Conservation (phyloP, 306 rosid species). For the Morella rubra region DNA sequence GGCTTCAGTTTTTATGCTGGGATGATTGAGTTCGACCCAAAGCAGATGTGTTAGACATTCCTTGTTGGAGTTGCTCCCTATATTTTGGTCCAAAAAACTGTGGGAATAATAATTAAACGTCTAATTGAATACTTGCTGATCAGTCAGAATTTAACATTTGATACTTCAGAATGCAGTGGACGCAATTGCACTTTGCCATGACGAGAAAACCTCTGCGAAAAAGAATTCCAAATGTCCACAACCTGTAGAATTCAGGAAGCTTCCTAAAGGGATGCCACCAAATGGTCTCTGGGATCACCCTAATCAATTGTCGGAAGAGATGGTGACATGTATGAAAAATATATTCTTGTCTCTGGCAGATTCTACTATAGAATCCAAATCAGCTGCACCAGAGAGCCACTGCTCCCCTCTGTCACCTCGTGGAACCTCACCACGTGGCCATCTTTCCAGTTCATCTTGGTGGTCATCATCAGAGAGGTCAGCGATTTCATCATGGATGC, state of each 20-base stretch:
- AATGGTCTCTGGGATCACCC: conserved; percentile 70
- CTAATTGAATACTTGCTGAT: background rate
- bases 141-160: conserved; percentile 13
- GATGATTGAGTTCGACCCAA: background rate
- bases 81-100: background rate
- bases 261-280: conserved; percentile 44
- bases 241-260: conserved; percentile 34
- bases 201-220: conserved; percentile 19
- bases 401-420: conserved; percentile 50
- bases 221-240: conserved; percentile 35
- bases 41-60: background rate
- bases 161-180: conserved; percentile 39
- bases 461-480: conserved; percentile 77
- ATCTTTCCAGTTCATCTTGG: conserved; percentile 64
- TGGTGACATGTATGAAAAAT: conserved; percentile 78
- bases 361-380: conserved; percentile 40
- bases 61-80: background rate
- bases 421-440: conserved; percentile 53
- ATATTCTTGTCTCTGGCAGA: conserved; percentile 71
- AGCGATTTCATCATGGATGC: conserved; percentile 49
- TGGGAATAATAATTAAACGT: background rate
- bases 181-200: conserved; percentile 34
- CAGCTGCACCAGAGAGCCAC: conserved; percentile 43
- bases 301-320: conserved; percentile 67
- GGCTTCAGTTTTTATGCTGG: background rate